Evolutionary conservation across 2,329 filamentous ascomycete genomes (phyloP).

Genomic region (Diplodia seriata): DNA sequence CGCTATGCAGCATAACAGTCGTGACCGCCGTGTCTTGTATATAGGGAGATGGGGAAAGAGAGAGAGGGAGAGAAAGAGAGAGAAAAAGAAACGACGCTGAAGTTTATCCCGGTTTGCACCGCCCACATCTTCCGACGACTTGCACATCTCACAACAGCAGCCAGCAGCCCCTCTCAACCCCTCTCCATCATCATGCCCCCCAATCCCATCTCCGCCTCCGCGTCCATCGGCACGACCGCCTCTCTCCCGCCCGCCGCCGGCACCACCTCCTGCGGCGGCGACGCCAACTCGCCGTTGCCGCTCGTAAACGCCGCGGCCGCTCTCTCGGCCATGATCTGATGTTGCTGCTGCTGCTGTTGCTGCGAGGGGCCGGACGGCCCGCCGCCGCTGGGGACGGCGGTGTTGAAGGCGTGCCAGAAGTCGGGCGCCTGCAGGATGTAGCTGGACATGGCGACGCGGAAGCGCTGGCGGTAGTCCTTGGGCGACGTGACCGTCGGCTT

Average conservation of each 20-base stretch:
- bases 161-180: background rate
- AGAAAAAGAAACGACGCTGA: background rate
- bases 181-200: constrained; percentile 14
- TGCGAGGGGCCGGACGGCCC: background rate
- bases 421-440: constrained; percentile 78
- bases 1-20: constrained; percentile 29
- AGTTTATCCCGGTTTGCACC: background rate
- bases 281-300: background rate
- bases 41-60: background rate
- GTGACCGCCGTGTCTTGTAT: constrained; percentile 6
- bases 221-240: background rate
- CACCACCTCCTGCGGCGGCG: background rate
- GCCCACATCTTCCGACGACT: background rate
- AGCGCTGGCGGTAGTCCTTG: constrained; percentile 95
- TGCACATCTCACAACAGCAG: background rate
- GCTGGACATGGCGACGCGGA: constrained; percentile 95
- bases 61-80: background rate
- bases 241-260: background rate
- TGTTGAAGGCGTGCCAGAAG: constrained; percentile 73
- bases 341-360: background rate
- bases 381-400: constrained; percentile 1
- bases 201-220: constrained; percentile 18
- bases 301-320: background rate
- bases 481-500: constrained; percentile 95
- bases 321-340: background rate